Evolutionary conservation across 208 protist species (phyloP), one percentile per base, ranked within the genome.

Genomic region (Zelonia costaricensis): DNA sequence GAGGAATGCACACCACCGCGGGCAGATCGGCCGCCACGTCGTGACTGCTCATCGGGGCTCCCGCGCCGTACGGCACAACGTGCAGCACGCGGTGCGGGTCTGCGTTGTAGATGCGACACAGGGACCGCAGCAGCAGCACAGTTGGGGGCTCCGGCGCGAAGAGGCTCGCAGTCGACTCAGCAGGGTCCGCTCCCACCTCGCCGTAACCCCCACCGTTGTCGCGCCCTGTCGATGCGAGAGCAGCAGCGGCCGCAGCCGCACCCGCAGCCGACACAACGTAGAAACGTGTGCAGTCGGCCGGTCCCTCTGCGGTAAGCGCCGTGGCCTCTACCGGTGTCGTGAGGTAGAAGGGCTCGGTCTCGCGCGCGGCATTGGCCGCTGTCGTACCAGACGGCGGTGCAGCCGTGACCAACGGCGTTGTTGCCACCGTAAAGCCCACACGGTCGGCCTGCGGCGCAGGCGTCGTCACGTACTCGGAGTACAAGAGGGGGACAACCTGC

Each of bases 401-500:
- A 7, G 28, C 33, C 31, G 20, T n/a, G 10, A 12, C 28, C 52
- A 71, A 15, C 9, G 57, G 57, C 20, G 18, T 59, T 13, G 53
- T 20, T 18, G 20, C 36, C 35, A 72, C 57, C 4, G 23, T 54
- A 20, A 72, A 72, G 4, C 66, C 66, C 0, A 65, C 57, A 3
- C 33, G 27, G 8, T 47, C 55, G 13, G 48, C 55, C n/a, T 62
- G 40, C n/a, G 47, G 47, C 15, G 45, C 44, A 22, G 45, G 31
- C 16, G 53, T 70, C 3, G 63, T 58, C 28, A 31, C 53, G 36
- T 62, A 58, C 63, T 70, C 63, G 25, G 55, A 62, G 46, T 48
- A 72, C 35, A 72, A 72, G n/a, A 72, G 39, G 20, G 66, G 66
- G 10, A 72, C 25, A 18, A 57, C 31, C 42, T 65, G 66, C 31